Evolutionary conservation across 345 rosid genomes (phyloP).

Genomic region (Jatropha curcas): DNA sequence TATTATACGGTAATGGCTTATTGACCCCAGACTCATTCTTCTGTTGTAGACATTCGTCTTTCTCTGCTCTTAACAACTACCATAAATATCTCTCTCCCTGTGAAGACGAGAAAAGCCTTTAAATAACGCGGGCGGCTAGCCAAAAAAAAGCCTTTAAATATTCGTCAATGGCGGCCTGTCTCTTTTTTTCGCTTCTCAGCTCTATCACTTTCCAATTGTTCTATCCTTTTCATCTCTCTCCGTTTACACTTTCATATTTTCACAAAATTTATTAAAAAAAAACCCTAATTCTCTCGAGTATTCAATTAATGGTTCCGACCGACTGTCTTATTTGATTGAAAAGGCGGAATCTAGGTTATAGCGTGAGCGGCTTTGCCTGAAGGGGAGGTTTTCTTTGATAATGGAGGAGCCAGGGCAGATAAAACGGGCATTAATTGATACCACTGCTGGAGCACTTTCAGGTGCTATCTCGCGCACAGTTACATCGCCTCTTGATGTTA

Average conservation of each 20-base stretch:
- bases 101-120: background rate
- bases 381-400: constrained; percentile 21
- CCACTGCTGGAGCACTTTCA: constrained; percentile 73
- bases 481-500: constrained; percentile 97
- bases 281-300: constrained; percentile 15
- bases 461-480: constrained; percentile 85
- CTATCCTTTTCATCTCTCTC: background rate
- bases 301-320: no score
- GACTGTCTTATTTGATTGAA: background rate
- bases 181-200: background rate
- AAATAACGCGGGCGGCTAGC: background rate
- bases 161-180: constrained; percentile 23
- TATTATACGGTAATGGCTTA: background rate
- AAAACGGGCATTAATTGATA: constrained; percentile 64
- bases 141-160: background rate
- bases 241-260: background rate
- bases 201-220: constrained; percentile 18
- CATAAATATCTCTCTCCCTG: background rate
- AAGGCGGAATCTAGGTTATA: background rate
- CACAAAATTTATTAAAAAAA: background rate
- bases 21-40: background rate
- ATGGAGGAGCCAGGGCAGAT: constrained; percentile 74
- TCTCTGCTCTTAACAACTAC: background rate
- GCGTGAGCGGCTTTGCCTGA: constrained; percentile 7
- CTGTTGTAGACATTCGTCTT: background rate